phyloP scores from a whole-genome alignment of 306 rosid genomes.

The Vicia sativa region DNA sequence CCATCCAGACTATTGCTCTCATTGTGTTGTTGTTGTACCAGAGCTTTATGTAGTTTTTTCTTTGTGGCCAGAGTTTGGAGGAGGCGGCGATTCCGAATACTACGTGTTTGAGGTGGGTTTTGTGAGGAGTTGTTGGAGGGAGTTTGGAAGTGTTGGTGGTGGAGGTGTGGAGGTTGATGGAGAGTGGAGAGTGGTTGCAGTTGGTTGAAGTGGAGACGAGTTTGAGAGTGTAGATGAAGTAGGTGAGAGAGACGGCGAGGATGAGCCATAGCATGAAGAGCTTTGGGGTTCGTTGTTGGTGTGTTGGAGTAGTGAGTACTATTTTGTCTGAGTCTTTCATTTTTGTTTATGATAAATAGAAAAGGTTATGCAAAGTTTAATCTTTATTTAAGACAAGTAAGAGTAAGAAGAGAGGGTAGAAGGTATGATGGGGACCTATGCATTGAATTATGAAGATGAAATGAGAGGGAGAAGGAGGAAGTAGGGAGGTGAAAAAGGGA shows the following conservation, averaged over 20 bases:
- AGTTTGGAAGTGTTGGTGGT: slow-evolving; percentile 1
- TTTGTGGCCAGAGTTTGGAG: slow-evolving; percentile 72
- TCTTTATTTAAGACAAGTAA: too few species aligned
- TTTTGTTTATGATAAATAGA: slow-evolving; percentile 14
- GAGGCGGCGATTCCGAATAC: slow-evolving; percentile 97
- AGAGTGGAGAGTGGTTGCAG: slow-evolving; percentile 55
- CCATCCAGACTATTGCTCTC: slow-evolving; percentile 92
- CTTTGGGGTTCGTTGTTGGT: slow-evolving; percentile 43
- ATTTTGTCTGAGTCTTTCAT: slow-evolving; percentile 80
- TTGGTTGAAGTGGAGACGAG: slow-evolving; percentile 60
- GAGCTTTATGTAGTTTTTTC: slow-evolving; percentile 86
- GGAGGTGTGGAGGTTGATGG: slow-evolving; percentile 34
- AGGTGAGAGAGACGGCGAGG: slow-evolving; percentile 68
- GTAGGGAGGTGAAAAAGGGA: background rate
- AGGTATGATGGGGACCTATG: background rate
- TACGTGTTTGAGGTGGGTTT: slow-evolving; percentile 63
- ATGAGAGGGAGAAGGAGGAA: slow-evolving; percentile 8
- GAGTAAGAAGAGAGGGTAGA: background rate
- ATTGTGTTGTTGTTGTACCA: slow-evolving; percentile 71
- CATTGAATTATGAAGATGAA: background rate
- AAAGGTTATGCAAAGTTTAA: background rate
- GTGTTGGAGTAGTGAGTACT: slow-evolving; percentile 46
- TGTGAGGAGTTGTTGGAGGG: background rate
- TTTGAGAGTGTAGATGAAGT: slow-evolving; percentile 69
- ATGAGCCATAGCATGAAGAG: slow-evolving; percentile 68